Evolutionary conservation across 495 filamentous ascomycete species (phyloP).

Genomic region (Corynascus novoguineensis): DNA sequence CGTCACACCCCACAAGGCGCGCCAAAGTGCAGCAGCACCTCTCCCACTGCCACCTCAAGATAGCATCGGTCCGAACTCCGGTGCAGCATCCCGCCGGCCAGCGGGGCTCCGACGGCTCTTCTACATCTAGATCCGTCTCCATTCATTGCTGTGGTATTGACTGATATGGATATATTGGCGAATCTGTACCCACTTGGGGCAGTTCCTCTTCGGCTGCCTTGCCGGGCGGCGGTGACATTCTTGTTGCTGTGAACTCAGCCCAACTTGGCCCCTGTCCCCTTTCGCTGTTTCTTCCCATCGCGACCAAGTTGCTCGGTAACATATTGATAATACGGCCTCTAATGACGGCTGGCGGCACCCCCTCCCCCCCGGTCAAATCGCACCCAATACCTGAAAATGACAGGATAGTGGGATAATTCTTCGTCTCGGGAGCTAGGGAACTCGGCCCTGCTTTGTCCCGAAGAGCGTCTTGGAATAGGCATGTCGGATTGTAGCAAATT

Average conservation of each 20-base stretch:
- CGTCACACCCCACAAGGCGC: not conserved
- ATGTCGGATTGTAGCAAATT: no score
- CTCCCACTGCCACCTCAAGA: not conserved
- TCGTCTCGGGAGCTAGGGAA: not conserved
- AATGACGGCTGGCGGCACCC: not conserved
- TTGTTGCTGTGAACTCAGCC: not conserved
- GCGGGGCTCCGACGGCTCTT: slow-evolving; percentile 7
- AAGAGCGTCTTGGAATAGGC: no score
- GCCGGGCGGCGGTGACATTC: not conserved
- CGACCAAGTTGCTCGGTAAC: not conserved
- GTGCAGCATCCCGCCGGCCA: not conserved
- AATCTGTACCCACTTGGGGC: not conserved
- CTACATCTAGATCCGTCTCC: not conserved
- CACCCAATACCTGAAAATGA: not conserved
- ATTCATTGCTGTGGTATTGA: no score
- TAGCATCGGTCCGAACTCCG: slow-evolving; percentile 11
- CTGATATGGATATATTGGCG: not conserved
- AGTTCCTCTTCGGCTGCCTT: not conserved
- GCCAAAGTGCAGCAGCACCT: not conserved
- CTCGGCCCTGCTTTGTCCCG: slow-evolving; percentile 3
- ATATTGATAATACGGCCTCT: not conserved
- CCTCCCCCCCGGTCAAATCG: not conserved
- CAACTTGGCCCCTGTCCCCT: not conserved
- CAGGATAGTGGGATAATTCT: not conserved
- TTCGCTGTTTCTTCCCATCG: not conserved